Evolutionary conservation across 116 monocot species (phyloP).

Genomic region (Dioscorea cayenensis): DNA sequence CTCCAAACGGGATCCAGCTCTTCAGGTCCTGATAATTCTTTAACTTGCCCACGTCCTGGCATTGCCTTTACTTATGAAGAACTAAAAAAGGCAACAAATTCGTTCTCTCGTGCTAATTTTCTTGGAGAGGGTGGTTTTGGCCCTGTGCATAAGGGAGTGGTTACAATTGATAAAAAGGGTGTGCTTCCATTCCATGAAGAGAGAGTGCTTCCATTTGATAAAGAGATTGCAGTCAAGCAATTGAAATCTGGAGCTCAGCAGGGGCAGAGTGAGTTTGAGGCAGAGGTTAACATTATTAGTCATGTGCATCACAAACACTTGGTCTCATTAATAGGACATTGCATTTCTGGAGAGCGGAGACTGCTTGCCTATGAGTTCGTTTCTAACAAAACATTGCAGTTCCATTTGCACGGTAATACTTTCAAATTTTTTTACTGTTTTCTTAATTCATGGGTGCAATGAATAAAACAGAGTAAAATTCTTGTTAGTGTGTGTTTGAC

Average conservation of each 20-base stretch:
- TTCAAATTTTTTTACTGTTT: too few relatives aligned
- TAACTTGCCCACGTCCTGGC: constrained; percentile 24
- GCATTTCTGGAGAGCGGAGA: constrained; percentile 34
- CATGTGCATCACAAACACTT: constrained; percentile 68
- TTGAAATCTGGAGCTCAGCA: constrained; percentile 49
- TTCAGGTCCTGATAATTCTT: constrained; percentile 15
- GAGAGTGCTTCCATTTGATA: constrained; percentile 6
- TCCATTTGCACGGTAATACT: constrained; percentile 63
- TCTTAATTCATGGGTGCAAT: neutral
- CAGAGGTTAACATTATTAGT: constrained; percentile 61
- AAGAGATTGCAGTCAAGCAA: constrained; percentile 57
- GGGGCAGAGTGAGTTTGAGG: constrained; percentile 59
- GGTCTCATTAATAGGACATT: constrained; percentile 55
- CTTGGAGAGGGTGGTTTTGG: constrained; percentile 69
- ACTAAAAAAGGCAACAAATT: constrained; percentile 38
- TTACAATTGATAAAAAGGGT: too few relatives aligned
- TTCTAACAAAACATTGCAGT: constrained; percentile 62
- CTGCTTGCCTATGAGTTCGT: constrained; percentile 64
- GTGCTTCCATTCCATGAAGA: too few relatives aligned
- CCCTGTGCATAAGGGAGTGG: constrained; percentile 39
- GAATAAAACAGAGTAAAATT: too few relatives aligned
- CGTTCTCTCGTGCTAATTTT: constrained; percentile 45
- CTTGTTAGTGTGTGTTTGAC: too few relatives aligned
- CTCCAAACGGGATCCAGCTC: constrained; percentile 25
- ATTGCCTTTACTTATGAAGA: constrained; percentile 38